These are phyloP conservation scores for Spergularia azorica DNA, from an alignment of 179 eudicot species.

Conservation along the genomic window DNA sequence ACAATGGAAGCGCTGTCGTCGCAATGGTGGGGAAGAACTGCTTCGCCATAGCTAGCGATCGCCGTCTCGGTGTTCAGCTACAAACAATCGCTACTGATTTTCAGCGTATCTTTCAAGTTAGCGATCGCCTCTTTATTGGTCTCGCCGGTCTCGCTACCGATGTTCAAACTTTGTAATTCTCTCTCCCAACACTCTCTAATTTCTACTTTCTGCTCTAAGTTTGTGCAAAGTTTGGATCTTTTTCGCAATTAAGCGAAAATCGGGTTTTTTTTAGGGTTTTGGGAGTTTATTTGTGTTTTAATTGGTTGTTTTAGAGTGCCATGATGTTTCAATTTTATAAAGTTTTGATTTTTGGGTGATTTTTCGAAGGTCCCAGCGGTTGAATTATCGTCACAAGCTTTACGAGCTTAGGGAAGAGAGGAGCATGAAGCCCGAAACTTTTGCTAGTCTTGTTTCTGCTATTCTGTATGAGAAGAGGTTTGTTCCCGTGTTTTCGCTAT, in stretches of 20 bases:
- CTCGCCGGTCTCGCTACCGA: slow-evolving; percentile 84
- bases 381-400: slow-evolving; percentile 84
- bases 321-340: background rate
- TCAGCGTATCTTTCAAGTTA: slow-evolving; percentile 69
- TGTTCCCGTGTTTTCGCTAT: background rate
- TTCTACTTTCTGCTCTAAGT: too few species aligned
- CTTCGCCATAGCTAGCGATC: slow-evolving; percentile 88
- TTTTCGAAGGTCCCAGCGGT: slow-evolving; percentile 68
- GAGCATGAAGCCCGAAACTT: slow-evolving; percentile 97
- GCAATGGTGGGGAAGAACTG: slow-evolving; percentile 99
- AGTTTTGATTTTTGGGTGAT: background rate
- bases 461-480: slow-evolving; percentile 96
- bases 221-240: too few species aligned
- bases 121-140: slow-evolving; percentile 77
- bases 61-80: slow-evolving; percentile 89
- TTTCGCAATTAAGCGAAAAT: too few species aligned
- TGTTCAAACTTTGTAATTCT: slow-evolving; percentile 75
- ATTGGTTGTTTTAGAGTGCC: background rate
- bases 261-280: too few species aligned
- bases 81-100: slow-evolving; percentile 94
- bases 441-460: slow-evolving; percentile 96
- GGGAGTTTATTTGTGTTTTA: background rate
- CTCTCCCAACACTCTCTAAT: background rate
- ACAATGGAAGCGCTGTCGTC: slow-evolving; percentile 91
- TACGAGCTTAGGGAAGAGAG: slow-evolving; percentile 94